Evolutionary conservation across 106 monocot species (phyloP), one percentile per base, ranked within the genome.

Genomic region (Allium fistulosum): DNA sequence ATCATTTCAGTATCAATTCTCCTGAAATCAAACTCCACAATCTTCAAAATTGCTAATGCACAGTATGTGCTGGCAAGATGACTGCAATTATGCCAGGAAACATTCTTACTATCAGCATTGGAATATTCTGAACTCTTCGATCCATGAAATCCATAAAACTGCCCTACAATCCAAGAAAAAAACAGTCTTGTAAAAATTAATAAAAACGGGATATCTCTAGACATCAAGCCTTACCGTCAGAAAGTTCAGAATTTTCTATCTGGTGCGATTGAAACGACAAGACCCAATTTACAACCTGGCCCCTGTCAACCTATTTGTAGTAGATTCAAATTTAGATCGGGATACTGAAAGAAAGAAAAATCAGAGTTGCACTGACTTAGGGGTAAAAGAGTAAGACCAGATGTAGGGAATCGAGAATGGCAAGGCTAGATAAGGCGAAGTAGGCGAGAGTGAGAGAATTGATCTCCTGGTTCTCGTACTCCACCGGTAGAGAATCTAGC

Each of bases 401-500:
- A 83, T 99, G 82, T 26, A 93, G 81, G 71, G 92, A 85, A 46
- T 80, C 85, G 58, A 99, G 90, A 66, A 99, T 59, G 58, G 77
- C 70, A 59, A 99, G 99, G 66, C 79, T 80, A 73, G 90, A 87
- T 75, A 99, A 67, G 67, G 84, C 81, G 92, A 93, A 99, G 87
- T 99, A 93, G 73, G 93, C 99, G 81, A 99, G 87, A 64, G 99
- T 99, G 70, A 99, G 74, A 65, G 68, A 84, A 72, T 93, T 99
- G 87, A 99, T 83, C 83, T 99, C 99, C 79, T 99, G 86, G 26
- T 75, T 28, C 79, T 93, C 83, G 83, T 93, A 99, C 7, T 79
- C 81, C 46, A 47, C 22, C 52, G 99, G 90, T 11, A 99, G 74
- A 52, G 65, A 49, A 17, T 80, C 74, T 17, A 76, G 64, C 85